Evolutionary conservation across 768 basidiomycete genomes (phyloP).

Genomic region (Termitomyces sp.): DNA sequence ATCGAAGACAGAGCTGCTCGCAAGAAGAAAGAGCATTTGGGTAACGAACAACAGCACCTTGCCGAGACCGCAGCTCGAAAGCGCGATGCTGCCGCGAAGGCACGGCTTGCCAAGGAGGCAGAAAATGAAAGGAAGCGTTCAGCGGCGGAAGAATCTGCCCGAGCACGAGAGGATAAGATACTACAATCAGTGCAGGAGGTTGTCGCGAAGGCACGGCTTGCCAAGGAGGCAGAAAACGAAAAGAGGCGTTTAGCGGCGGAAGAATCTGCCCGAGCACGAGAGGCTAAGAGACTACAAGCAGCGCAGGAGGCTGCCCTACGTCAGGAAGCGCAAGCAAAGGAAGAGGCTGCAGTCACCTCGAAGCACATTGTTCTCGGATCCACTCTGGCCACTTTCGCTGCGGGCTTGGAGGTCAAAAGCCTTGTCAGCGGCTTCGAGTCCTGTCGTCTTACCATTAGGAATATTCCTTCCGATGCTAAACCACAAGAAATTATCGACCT

Average conservation of each 20-base stretch:
- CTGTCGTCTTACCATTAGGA: conserved; percentile 44
- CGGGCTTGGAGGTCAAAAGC: conserved; percentile 45
- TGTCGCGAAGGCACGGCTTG: not conserved
- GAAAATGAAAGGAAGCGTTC: not conserved
- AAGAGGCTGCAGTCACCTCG: conserved; percentile 32
- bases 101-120: not conserved
- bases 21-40: not conserved
- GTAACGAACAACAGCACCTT: not conserved
- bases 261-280: conserved; percentile 20
- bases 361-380: conserved; percentile 44
- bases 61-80: not conserved
- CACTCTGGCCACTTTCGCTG: conserved; percentile 48
- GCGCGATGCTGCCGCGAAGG: not conserved
- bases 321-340: conserved; percentile 9
- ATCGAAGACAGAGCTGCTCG: not conserved
- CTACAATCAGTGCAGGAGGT: not conserved
- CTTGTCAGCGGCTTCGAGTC: conserved; percentile 53
- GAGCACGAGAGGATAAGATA: conserved; percentile 5
- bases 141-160: conserved; percentile 13
- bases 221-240: not conserved
- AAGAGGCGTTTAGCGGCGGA: not conserved
- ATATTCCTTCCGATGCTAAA: conserved; percentile 41
- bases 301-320: conserved; percentile 5
- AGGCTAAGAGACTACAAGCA: too few species aligned
- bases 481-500: conserved; percentile 40